Evolutionary conservation across 192 early-diverging fungal species (phyloP).

Genomic region (Podila epigama): DNA sequence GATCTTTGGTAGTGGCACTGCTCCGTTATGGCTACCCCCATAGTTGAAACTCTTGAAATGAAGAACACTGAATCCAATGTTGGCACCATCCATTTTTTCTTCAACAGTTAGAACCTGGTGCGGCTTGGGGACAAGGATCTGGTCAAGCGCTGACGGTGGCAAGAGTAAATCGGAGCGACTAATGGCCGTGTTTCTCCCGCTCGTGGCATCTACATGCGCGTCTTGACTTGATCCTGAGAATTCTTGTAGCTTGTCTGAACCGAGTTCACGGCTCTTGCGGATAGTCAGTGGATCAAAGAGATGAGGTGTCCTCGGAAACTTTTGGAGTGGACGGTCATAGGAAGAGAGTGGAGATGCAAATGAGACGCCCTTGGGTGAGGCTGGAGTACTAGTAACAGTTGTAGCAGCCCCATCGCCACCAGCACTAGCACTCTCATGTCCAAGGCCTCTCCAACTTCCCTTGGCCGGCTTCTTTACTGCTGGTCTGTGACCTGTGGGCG

Average conservation of each 20-base stretch:
- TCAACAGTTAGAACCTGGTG: constrained; percentile 42
- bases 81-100: constrained; percentile 47
- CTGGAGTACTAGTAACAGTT: not conserved
- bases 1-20: constrained; percentile 36
- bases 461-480: constrained; percentile 39
- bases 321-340: constrained; percentile 40
- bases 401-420: not conserved
- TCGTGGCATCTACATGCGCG: too few species aligned
- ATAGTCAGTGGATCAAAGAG: constrained; percentile 40
- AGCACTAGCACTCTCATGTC: not conserved
- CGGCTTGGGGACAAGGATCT: constrained; percentile 27
- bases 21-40: constrained; percentile 2
- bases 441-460: constrained; percentile 29
- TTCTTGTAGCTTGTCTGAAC: not conserved
- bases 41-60: constrained; percentile 37
- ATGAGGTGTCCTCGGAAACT: constrained; percentile 45
- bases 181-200: constrained; percentile 23
- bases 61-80: constrained; percentile 47
- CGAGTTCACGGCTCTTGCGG: constrained; percentile 15
- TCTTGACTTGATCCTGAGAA: too few species aligned
- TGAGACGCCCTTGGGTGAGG: constrained; percentile 31
- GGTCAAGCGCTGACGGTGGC: constrained; percentile 29
- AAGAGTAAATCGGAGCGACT: constrained; percentile 37
- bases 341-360: constrained; percentile 28
- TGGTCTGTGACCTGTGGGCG: constrained; percentile 32